Base-by-base conservation (phyloP, 139 green algal genomes). In the Yamagishiella unicocca region DNA sequence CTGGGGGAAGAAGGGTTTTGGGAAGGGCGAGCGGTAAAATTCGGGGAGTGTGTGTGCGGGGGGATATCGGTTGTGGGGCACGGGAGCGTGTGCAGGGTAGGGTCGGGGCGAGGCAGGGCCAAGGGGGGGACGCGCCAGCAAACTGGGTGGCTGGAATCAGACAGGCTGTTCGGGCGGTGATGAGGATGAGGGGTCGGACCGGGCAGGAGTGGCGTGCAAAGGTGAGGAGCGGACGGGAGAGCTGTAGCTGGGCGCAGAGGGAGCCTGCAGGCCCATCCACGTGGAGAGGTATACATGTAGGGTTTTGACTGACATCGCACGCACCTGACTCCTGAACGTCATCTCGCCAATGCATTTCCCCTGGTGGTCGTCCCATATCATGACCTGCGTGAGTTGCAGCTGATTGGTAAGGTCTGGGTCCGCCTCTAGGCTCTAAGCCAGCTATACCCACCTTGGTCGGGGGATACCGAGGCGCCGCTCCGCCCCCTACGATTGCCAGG, bases 331-430 rank as follows among this genome's bases (percentile, higher is more conserved):
- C 2, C 95, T 85, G 87, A 99, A 99, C 42, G 82, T 94, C 17
- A 99, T 94, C 91, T 99, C 98, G 12, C 97, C 98, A 38, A 99
- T 98, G 84, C 95, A 97, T 8, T 97, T 93, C 17, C 91, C 94
- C 85, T 98, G 96, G 75, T 98, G 95, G 90, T 99, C 98, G 89
- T 99, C 98, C 96, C 96, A 99, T 4, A 99, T 98, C 95, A 99
- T 99, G 10, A 99, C 96, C 96, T 96, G 91, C 89, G 85, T 10
- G n/a, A n/a, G n/a, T n/a, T n/a, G n/a, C n/a, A 4, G 74, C 45
- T 67, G 43, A 40, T 12, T 12, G 12, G 50, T 12, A 17, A 61
- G 17, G 14, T 61, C 14, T 61, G 50, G 12, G 50, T 25, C 17
- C 14, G 50, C 50, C 14, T 27, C 38, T 46, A 79, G 14, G 70